A percentile compares a stretch with the other conserved stretches of the same genome.
Evolutionary conservation across 1,139 yeast species (phyloP).

Genomic region (Scheffersomyces parashehatae): DNA sequence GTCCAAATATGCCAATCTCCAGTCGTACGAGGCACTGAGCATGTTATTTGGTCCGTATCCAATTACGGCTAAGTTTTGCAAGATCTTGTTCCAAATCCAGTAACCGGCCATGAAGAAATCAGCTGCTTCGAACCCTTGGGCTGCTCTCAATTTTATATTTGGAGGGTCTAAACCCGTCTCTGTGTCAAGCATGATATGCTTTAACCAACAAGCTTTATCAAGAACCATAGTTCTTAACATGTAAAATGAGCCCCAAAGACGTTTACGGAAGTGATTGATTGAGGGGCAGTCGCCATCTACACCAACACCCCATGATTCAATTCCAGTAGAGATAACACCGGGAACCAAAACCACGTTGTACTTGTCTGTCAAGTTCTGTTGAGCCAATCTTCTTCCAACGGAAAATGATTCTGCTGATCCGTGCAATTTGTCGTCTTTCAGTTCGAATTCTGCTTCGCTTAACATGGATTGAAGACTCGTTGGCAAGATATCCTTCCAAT

Average conservation of each 20-base stretch:
- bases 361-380: constrained; percentile 53
- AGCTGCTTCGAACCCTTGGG: constrained; percentile 96
- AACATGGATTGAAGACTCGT: constrained; percentile 60
- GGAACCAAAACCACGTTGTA: constrained; percentile 91
- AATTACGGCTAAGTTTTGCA: constrained; percentile 89
- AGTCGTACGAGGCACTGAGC: constrained; percentile 91
- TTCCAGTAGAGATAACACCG: constrained; percentile 93
- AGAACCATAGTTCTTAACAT: constrained; percentile 91
- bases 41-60: constrained; percentile 92
- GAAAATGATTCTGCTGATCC: constrained; percentile 83
- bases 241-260: constrained; percentile 96
- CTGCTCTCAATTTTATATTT: constrained; percentile 76
- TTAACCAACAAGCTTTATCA: constrained; percentile 91
- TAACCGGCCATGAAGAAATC: constrained; percentile 96
- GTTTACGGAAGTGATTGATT: constrained; percentile 78
- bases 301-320: constrained; percentile 86
- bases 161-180: constrained; percentile 93
- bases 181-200: constrained; percentile 85
- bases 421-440: constrained; percentile 32
- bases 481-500: constrained; percentile 70
- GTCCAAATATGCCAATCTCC: constrained; percentile 91
- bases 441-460: constrained; percentile 47
- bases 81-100: constrained; percentile 96
- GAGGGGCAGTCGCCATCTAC: constrained; percentile 76
- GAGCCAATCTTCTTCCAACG: constrained; percentile 71